A percentile compares a stretch with the other conserved stretches of the same genome.
phyloP scores from a whole-genome alignment of 768 basidiomycete species.

The Chalciporus chontae region DNA sequence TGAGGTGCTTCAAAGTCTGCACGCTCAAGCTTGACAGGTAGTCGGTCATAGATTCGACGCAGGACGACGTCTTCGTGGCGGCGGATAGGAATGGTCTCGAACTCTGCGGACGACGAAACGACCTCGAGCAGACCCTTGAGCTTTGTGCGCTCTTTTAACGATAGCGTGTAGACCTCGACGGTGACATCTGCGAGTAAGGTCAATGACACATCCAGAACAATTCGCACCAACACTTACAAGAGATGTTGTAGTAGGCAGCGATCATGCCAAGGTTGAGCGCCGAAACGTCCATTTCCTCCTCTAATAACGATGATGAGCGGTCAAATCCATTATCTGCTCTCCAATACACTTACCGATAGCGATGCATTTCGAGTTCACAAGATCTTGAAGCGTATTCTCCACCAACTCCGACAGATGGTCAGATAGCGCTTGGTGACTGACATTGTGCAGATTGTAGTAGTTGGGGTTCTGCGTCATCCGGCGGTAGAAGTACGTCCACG shows the following conservation, averaged over 20 bases:
- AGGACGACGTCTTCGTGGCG: slow-evolving; percentile 86
- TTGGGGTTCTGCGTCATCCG: slow-evolving; percentile 97
- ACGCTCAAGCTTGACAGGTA: slow-evolving; percentile 87
- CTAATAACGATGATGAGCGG: slow-evolving; percentile 24
- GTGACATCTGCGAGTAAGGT: slow-evolving; percentile 65
- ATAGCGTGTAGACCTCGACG: slow-evolving; percentile 94
- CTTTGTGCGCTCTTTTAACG: slow-evolving; percentile 94
- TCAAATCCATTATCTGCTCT: not conserved
- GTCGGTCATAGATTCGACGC: slow-evolving; percentile 90
- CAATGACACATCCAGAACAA: not conserved
- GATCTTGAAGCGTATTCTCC: slow-evolving; percentile 86
- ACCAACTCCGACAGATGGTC: slow-evolving; percentile 96
- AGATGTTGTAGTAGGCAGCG: slow-evolving; percentile 93
- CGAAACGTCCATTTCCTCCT: slow-evolving; percentile 91
- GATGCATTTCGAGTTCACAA: slow-evolving; percentile 95
- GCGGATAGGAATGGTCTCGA: slow-evolving; percentile 91
- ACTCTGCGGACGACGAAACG: slow-evolving; percentile 94
- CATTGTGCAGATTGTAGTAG: slow-evolving; percentile 92
- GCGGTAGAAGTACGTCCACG: slow-evolving; percentile 98
- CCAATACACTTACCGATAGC: slow-evolving; percentile 57
- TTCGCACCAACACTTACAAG: slow-evolving; percentile 47
- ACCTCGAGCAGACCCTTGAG: slow-evolving; percentile 96
- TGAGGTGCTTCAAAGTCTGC: slow-evolving; percentile 91
- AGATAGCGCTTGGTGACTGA: slow-evolving; percentile 91
- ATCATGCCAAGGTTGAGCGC: slow-evolving; percentile 98